Evolutionary conservation across 2,329 filamentous ascomycete species (phyloP), one percentile per base, ranked within the genome.

Genomic region (Leptographium flavum): DNA sequence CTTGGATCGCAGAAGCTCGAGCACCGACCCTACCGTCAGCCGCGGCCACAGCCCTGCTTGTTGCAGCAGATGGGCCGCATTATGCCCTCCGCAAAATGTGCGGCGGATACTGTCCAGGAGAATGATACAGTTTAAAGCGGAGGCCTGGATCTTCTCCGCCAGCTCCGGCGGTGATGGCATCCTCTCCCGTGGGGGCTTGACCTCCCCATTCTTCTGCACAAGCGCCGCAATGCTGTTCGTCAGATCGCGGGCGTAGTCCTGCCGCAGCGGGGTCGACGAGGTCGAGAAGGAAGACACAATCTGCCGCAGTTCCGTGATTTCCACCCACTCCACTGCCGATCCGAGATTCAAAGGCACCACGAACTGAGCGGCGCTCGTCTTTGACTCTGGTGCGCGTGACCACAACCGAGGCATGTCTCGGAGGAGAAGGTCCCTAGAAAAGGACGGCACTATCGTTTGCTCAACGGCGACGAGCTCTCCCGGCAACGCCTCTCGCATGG

Each of bases 1-100:
- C 0, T 53, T 60, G 0, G 62, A 63, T 7, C 68, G 60, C 0
- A 79, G 55, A 31, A 70, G 67, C 37, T 69, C 63, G 0, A 79
- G 62, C 1, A 76, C 48, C 0, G 66, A 58, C 0, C 64, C 45
- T 0, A 57, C 58, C 0, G 66, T 70, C 3, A 68, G 48, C 2
- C 57, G 60, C 0, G 73, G 73, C 65, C 67, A 73, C 0, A 74
- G 54, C 0, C 61, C 55, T 0, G 60, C 66, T 0, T 52, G 23
- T 10, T 56, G 47, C 0, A 74, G 61, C 70, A 70, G 74, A 5
- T 14, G 11, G 2, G 32, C 28, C 2, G 8, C 22, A 19, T 9
- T 17, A 6, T 23, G 9, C 13, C 28, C 21, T 4, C 5, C 7
- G 3, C n/a, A 21, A 22, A 35, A 30, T 22, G 30, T 7, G 9